These are phyloP conservation scores for Haematococcus sp. DNA, from an alignment of 139 green algal genomes.

Conservation along the genomic window DNA sequence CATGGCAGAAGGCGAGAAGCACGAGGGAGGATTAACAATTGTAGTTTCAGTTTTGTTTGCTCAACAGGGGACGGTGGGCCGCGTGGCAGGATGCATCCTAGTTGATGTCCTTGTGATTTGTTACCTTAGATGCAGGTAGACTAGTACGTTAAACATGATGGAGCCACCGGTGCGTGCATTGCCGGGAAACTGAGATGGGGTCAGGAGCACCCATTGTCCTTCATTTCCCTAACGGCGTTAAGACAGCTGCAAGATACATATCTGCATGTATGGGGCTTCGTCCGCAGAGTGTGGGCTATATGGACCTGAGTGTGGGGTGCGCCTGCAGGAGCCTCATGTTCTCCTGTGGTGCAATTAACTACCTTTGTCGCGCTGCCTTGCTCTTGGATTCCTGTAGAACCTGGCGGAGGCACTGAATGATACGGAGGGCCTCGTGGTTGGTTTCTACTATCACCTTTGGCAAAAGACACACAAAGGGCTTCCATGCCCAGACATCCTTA, in stretches of 20 bases:
- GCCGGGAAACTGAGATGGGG: neutral
- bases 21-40: neutral
- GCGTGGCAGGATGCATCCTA: too few relatives aligned
- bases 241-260: too few relatives aligned
- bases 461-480: constrained; percentile 29
- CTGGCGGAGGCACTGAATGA: constrained; percentile 3
- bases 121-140: too few relatives aligned
- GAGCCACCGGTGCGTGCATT: too few relatives aligned
- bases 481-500: constrained; percentile 29
- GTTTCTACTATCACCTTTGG: constrained; percentile 39
- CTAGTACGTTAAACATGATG: too few relatives aligned
- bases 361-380: too few relatives aligned
- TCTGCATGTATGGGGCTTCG: too few relatives aligned
- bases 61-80: too few relatives aligned
- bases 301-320: neutral
- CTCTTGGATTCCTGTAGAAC: neutral
- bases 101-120: too few relatives aligned
- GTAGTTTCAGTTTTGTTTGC: neutral
- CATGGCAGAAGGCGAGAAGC: neutral
- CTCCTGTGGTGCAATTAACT: neutral
- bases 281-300: neutral
- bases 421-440: constrained; percentile 26
- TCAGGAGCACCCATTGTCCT: neutral
- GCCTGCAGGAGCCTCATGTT: neutral
- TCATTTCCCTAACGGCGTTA: too few relatives aligned